Base-by-base conservation (phyloP, 805 yeast species). In the Lachancea sp. region DNA sequence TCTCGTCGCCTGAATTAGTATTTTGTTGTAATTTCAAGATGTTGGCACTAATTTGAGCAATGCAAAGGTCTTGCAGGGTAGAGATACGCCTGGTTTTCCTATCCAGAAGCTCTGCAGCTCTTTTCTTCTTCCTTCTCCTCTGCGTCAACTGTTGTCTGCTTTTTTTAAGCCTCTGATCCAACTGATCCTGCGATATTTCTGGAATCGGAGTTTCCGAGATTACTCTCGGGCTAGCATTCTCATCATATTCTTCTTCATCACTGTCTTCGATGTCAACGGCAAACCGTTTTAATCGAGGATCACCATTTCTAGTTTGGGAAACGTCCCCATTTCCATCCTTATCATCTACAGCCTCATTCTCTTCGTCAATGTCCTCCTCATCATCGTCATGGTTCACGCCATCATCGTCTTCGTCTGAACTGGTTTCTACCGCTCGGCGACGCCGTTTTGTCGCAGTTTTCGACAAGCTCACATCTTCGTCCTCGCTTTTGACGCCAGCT, bases 91-190 rank as follows among this genome's bases (percentile, higher is more conserved):
- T 77, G 17, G 76, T 78, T 42, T 77, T 73, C 53, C 78, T 74
- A 52, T 92, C 89, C 37, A 92, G 67, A 32, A 92, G 69, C 3
- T 96, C 94, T 41, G 80, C 83, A 1, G 97, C 96, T 34, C 82
- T 67, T 63, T 77, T 78, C 65, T 83, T 84, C 43, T 95, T 74
- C 50, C 75, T 75, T 56, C 83, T 83, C 38, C 92, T 69, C 13
- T 84, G 85, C 39, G 74, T 72, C 17, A 78, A 54, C 60, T 79
- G 81, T 50, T 72, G 75, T 24, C 33, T 40, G 26, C 47, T 68
- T 67, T 47, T 69, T 38, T 70, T 65, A 42, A 65, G 62, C 43
- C 65, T 60, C 48, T 56, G 68, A 60, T 71, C 42, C 8, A 13
- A 22, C 37, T 61, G 26, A 9, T 23, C 35, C 23, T 35, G 33